phyloP scores from a whole-genome alignment of 2,329 filamentous ascomycete species.

The Xylaria sp. region DNA sequence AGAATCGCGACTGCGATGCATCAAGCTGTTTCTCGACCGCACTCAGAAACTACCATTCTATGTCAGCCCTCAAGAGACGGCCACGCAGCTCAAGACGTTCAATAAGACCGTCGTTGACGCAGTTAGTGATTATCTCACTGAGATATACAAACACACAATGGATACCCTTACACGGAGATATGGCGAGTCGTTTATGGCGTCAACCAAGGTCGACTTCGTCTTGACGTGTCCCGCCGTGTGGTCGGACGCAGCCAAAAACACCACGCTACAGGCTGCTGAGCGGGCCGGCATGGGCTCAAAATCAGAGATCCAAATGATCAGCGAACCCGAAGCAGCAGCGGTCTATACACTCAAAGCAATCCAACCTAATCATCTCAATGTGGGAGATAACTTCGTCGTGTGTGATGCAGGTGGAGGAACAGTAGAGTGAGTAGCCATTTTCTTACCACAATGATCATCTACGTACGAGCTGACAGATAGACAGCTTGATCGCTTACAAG shows the following conservation, averaged over 20 bases:
- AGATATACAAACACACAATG: constrained; percentile 81
- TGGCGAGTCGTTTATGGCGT: constrained; percentile 80
- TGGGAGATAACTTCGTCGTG: constrained; percentile 73
- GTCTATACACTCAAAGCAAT: constrained; percentile 84
- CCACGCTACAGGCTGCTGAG: constrained; percentile 80
- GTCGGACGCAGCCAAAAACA: constrained; percentile 87
- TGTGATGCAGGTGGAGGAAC: constrained; percentile 72
- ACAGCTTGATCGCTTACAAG: constrained; percentile 79
- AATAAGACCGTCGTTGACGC: constrained; percentile 82
- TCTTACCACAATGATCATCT: background rate
- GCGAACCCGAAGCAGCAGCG: constrained; percentile 81
- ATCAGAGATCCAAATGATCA: constrained; percentile 79
- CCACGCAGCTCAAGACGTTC: constrained; percentile 77
- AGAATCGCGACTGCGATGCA: constrained; percentile 79
- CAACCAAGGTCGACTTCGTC: constrained; percentile 80
- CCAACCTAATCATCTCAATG: constrained; percentile 76
- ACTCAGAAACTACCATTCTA: constrained; percentile 84
- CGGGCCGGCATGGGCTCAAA: constrained; percentile 79
- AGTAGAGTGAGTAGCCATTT: constrained; percentile 68
- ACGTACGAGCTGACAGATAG: background rate
- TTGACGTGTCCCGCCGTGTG: constrained; percentile 85
- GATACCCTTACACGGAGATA: constrained; percentile 78
- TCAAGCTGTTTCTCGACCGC: constrained; percentile 85
- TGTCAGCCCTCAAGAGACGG: constrained; percentile 80
- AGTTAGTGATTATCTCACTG: constrained; percentile 80